Evolutionary conservation across 2,329 filamentous ascomycete genomes (phyloP).

Genomic region (Colletotrichum sp.): DNA sequence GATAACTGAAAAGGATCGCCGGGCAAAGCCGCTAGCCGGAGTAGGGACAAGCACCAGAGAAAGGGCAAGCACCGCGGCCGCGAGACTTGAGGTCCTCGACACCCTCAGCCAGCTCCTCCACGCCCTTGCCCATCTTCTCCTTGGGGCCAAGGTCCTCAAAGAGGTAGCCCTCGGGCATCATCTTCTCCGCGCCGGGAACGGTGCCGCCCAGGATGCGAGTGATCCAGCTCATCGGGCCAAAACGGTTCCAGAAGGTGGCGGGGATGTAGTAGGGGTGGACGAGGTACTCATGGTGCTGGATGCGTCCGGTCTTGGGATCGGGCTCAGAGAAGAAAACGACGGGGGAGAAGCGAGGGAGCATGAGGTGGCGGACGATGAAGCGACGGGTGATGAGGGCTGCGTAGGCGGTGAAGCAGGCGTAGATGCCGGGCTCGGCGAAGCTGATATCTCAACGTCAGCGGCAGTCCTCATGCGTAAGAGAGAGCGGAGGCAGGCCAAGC

Average conservation of each 20-base stretch:
- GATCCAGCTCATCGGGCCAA: conserved; percentile 61
- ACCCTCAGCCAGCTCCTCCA: conserved; percentile 47
- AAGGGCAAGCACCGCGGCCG: conserved; percentile 11
- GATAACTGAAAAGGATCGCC: neutral
- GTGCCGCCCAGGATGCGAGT: conserved; percentile 47
- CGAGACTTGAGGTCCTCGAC: conserved; percentile 12
- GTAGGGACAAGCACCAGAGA: neutral
- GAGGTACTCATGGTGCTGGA: conserved; percentile 57
- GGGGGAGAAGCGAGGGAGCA: conserved; percentile 59
- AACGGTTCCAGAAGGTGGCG: conserved; percentile 65
- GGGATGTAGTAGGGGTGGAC: conserved; percentile 70
- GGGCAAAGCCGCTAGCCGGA: neutral
- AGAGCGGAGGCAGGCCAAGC: neutral
- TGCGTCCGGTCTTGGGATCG: conserved; percentile 58
- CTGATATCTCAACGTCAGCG: conserved; percentile 30
- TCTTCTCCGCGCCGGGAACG: conserved; percentile 48
- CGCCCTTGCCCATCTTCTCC: conserved; percentile 56
- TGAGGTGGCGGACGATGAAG: conserved; percentile 61
- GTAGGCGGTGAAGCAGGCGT: conserved; percentile 38
- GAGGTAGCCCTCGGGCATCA: conserved; percentile 55
- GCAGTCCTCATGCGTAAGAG: neutral
- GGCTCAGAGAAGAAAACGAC: conserved; percentile 47
- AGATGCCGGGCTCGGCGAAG: conserved; percentile 47
- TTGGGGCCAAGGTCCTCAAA: conserved; percentile 68
- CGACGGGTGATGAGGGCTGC: conserved; percentile 56